Percentiles rank a stretch among this genome's conserved stretches.
phyloP scores from a whole-genome alignment of 164 flowering plant species.

The Stephania yunnanensis region DNA sequence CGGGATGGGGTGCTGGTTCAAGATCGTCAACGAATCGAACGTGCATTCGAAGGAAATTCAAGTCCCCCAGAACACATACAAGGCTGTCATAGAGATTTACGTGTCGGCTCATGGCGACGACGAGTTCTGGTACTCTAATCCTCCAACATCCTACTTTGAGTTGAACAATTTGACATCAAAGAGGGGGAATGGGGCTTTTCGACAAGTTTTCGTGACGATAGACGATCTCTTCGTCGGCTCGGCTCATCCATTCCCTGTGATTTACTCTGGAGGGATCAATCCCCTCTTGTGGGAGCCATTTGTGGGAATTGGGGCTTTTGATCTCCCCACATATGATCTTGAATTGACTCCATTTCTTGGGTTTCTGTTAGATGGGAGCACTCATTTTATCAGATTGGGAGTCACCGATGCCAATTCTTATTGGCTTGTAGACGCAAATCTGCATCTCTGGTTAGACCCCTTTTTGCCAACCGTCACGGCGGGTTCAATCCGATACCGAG shows the following conservation, averaged over 20 bases:
- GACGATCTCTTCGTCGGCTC: conserved; percentile 59
- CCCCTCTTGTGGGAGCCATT: conserved; percentile 89
- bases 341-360: conserved; percentile 75
- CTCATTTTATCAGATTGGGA: conserved; percentile 44
- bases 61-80: conserved; percentile 48
- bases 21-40: conserved; percentile 37
- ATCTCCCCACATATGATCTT: conserved; percentile 68
- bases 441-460: conserved; percentile 75
- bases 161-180: conserved; percentile 42
- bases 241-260: conserved; percentile 63
- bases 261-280: conserved; percentile 83
- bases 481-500: conserved; percentile 8
- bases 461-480: conserved; percentile 33
- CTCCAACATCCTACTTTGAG: conserved; percentile 51
- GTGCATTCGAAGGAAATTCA: conserved; percentile 27
- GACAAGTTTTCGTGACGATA: conserved; percentile 56
- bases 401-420: conserved; percentile 44
- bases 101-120: conserved; percentile 76
- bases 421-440: conserved; percentile 84
- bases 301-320: conserved; percentile 72
- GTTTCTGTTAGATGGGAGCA: conserved; percentile 44
- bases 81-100: conserved; percentile 55
- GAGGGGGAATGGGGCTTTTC: conserved; percentile 63
- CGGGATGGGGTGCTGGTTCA: conserved; percentile 57
- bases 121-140: conserved; percentile 93